Evolutionary conservation across 179 eudicot species (phyloP).

Genomic region (Corrigiola litoralis): DNA sequence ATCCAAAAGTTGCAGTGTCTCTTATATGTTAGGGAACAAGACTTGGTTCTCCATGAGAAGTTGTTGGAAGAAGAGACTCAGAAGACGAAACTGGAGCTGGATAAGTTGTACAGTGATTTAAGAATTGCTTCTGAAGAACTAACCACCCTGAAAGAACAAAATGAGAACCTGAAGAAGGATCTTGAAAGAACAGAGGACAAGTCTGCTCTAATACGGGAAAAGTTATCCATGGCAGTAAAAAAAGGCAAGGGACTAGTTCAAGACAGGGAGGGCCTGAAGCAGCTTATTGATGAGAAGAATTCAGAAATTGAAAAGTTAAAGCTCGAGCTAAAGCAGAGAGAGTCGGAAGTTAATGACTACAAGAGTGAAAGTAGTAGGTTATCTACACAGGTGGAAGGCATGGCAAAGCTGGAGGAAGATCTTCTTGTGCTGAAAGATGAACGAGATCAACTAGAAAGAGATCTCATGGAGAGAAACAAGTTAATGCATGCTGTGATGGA

Average conservation of each 20-base stretch:
- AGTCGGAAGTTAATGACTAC: conserved; percentile 37
- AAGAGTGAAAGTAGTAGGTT: conserved; percentile 50
- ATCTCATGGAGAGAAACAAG: conserved; percentile 58
- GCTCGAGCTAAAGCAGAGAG: conserved; percentile 49
- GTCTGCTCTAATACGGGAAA: conserved; percentile 70
- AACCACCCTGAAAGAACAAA: conserved; percentile 52
- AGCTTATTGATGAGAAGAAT: conserved; percentile 61
- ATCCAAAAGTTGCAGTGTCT: conserved; percentile 53
- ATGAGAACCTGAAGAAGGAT: conserved; percentile 51
- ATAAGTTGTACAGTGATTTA: conserved; percentile 39
- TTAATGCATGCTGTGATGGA: conserved; percentile 48
- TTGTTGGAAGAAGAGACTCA: conserved; percentile 53
- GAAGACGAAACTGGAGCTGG: conserved; percentile 39
- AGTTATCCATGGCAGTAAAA: conserved; percentile 92
- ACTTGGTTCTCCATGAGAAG: conserved; percentile 46
- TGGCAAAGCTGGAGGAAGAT: conserved; percentile 66
- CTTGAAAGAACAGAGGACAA: conserved; percentile 77
- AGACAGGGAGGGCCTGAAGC: conserved; percentile 84
- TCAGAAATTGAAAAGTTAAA: conserved; percentile 72
- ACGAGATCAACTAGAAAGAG: conserved; percentile 65
- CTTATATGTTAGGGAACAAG: conserved; percentile 57
- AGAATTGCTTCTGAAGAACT: conserved; percentile 48
- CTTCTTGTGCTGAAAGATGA: conserved; percentile 40
- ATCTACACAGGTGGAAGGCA: conserved; percentile 45
- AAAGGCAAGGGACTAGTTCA: conserved; percentile 98